Evolutionary conservation across 1,284 basidiomycete species (phyloP).

Genomic region (Calocybe gambosa): DNA sequence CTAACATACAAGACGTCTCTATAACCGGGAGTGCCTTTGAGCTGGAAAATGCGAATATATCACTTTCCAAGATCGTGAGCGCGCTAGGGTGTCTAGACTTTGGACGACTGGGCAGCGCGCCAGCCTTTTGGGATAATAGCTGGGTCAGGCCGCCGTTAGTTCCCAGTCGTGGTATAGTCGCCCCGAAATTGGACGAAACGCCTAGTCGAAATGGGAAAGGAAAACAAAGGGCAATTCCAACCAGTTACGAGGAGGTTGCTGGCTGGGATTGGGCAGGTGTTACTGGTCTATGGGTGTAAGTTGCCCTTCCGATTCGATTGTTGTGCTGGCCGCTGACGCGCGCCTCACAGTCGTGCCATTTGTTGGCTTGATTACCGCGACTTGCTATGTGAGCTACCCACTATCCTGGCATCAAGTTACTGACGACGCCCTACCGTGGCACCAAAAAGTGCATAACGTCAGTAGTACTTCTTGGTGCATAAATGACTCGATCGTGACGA

Average conservation of each 20-base stretch:
- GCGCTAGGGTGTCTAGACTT: constrained; percentile 38
- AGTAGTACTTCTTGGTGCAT: constrained; percentile 4
- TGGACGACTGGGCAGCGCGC: constrained; percentile 38
- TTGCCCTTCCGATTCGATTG: neutral
- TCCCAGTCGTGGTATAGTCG: constrained; percentile 3
- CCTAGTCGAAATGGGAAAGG: constrained; percentile 9
- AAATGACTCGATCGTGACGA: neutral
- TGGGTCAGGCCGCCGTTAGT: constrained; percentile 5
- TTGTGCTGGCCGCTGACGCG: neutral
- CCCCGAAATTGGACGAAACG: neutral
- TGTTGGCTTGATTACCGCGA: constrained; percentile 57
- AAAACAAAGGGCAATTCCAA: constrained; percentile 17
- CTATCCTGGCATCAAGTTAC: neutral
- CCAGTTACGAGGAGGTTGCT: constrained; percentile 21
- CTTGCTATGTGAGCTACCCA: constrained; percentile 35
- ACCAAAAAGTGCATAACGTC: constrained; percentile 39
- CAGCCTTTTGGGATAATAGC: constrained; percentile 32
- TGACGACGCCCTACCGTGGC: too few relatives aligned
- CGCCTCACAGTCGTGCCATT: constrained; percentile 38
- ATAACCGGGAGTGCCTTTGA: constrained; percentile 2
- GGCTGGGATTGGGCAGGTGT: constrained; percentile 60
- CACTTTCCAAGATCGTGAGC: constrained; percentile 19
- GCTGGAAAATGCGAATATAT: neutral
- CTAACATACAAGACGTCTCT: constrained; percentile 27
- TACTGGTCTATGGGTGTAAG: constrained; percentile 47